Evolutionary conservation across 177 flowering plant genomes (phyloP).

Genomic region (Vitis hybrid): DNA sequence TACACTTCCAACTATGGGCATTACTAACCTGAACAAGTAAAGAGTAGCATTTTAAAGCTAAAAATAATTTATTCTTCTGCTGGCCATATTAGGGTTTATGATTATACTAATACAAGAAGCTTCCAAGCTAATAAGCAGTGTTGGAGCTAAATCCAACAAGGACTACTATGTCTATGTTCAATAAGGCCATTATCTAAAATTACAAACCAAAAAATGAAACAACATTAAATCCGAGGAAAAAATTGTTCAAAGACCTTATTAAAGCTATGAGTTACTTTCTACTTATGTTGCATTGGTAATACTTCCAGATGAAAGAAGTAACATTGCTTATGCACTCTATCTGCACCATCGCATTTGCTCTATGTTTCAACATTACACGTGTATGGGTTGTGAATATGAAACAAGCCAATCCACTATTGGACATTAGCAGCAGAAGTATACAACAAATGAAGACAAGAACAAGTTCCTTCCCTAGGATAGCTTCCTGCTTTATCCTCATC

Average conservation of each 20-base stretch:
- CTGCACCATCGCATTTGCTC: no score
- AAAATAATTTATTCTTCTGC: neutral
- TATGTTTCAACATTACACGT: no score
- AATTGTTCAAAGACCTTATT: neutral
- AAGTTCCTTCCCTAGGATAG: no score
- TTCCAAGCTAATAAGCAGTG: neutral
- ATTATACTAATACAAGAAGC: neutral
- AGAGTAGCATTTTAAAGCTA: neutral
- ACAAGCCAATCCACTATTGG: no score
- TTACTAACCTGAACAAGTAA: conserved; percentile 52
- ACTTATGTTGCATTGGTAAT: no score
- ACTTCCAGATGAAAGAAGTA: no score
- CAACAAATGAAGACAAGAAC: no score
- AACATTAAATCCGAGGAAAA: neutral
- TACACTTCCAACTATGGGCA: conserved; percentile 97
- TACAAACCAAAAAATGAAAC: neutral
- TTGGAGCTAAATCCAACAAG: neutral
- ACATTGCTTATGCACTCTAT: no score
- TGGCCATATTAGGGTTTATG: neutral
- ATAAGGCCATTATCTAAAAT: neutral
- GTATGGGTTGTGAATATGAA: no score
- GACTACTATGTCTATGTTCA: neutral
- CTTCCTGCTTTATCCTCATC: no score
- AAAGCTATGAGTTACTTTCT: no score
- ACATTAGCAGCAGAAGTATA: no score